Conservation (phyloP, 1,139 yeast species). For the Candida sanyaensis region DNA sequence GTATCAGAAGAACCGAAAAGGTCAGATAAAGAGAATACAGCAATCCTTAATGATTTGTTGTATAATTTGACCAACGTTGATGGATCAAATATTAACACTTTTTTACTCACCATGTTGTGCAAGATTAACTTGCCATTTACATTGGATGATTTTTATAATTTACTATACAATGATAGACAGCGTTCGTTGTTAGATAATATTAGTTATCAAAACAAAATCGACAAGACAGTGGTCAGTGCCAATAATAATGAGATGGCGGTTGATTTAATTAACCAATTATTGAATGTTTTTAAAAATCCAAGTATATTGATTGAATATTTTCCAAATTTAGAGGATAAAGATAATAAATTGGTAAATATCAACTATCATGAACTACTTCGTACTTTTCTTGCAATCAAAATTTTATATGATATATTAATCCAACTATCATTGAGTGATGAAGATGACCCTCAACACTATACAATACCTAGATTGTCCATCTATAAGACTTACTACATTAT, state of each 20-base stretch:
- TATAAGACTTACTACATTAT: constrained; percentile 46
- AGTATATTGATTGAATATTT: constrained; percentile 25
- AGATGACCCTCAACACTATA: constrained; percentile 32
- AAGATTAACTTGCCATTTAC: constrained; percentile 33
- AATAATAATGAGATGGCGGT: constrained; percentile 17
- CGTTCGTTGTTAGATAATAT: constrained; percentile 16
- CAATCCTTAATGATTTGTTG: constrained; percentile 19
- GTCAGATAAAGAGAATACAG: constrained; percentile 4
- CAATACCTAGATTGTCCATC: constrained; percentile 45
- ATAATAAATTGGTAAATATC: constrained; percentile 33
- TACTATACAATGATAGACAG: constrained; percentile 33
- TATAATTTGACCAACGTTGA: constrained; percentile 31
- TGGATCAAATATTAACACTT: constrained; percentile 38
- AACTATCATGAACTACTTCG: constrained; percentile 48
- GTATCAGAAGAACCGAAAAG: background rate
- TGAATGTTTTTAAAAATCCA: constrained; percentile 40
- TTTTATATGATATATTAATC: constrained; percentile 37
- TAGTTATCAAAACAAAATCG: constrained; percentile 25
- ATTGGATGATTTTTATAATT: constrained; percentile 45
- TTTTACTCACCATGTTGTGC: constrained; percentile 29
- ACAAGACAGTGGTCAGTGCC: constrained; percentile 24
- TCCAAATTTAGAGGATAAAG: constrained; percentile 26
- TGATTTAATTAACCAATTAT: constrained; percentile 28
- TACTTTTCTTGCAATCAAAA: constrained; percentile 47
- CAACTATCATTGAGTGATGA: constrained; percentile 30